A percentile compares a stretch with the other conserved stretches of the same genome.
Evolutionary conservation across 441 rosid species (phyloP).

Genomic region (Bocquillonia castaneifolia): DNA sequence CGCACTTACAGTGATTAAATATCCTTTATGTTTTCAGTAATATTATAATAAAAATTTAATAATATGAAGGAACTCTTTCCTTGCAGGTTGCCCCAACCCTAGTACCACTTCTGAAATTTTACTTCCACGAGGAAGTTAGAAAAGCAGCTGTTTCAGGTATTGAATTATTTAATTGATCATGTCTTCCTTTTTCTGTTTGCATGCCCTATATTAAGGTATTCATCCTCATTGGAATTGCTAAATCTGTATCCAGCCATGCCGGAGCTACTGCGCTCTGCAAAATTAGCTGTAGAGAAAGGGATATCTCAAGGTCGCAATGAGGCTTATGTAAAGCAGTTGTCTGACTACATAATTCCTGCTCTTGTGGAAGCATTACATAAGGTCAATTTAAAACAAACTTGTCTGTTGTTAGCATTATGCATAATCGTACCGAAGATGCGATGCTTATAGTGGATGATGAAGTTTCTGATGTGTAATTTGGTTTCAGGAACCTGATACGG

Average conservation of each 20-base stretch:
- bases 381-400: conserved; percentile 37
- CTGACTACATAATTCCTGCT: conserved; percentile 88
- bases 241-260: conserved; percentile 71
- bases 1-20: background rate
- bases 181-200: background rate
- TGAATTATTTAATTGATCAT: conserved; percentile 2
- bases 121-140: conserved; percentile 99
- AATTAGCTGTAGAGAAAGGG: conserved; percentile 94
- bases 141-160: conserved; percentile 99
- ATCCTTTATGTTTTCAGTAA: conserved; percentile 11
- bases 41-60: too few relatives aligned
- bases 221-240: background rate
- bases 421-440: background rate
- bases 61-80: conserved; percentile 15
- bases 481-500: conserved; percentile 96
- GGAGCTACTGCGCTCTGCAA: conserved; percentile 89
- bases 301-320: conserved; percentile 77
- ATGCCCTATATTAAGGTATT: background rate
- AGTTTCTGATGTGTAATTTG: conserved; percentile 19
- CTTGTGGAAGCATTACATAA: conserved; percentile 93
- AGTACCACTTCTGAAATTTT: conserved; percentile 95
- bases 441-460: conserved; percentile 8
- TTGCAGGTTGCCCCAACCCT: conserved; percentile 87
- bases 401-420: conserved; percentile 8
- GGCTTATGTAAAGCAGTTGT: conserved; percentile 81